Conservation (phyloP, 306 rosid species). For the Prunus davidiana region DNA sequence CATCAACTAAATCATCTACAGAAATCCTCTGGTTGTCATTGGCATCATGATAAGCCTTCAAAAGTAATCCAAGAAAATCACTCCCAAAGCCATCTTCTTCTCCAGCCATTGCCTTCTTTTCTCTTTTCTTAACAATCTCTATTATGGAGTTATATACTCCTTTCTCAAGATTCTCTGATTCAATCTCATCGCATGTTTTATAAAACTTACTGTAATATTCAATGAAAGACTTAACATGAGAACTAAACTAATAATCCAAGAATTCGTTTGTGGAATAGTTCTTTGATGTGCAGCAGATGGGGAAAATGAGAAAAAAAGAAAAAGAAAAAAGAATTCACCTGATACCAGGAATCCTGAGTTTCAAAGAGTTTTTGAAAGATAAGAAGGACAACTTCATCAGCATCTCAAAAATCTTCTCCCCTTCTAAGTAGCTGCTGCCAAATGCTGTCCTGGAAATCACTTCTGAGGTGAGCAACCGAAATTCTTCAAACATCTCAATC, state of each 20-base stretch:
- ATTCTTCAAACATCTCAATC: slow-evolving; percentile 29
- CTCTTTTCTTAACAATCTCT: slow-evolving; percentile 7
- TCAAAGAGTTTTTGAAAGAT: neutral
- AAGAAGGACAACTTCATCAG: slow-evolving; percentile 6
- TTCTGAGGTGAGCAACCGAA: slow-evolving; percentile 24
- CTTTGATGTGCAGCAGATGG: no score
- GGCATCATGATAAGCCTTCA: slow-evolving; percentile 29
- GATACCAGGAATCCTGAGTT: slow-evolving; percentile 21
- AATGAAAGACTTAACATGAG: neutral
- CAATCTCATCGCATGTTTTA: neutral
- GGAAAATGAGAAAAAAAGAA: no score
- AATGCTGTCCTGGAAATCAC: slow-evolving; percentile 30
- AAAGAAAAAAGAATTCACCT: neutral
- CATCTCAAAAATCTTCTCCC: slow-evolving; percentile 20
- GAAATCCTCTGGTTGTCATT: slow-evolving; percentile 10
- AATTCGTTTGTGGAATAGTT: no score
- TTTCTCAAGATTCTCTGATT: slow-evolving; percentile 11
- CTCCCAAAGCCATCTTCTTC: slow-evolving; percentile 22
- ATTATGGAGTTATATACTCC: neutral
- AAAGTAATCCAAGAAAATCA: slow-evolving; percentile 26
- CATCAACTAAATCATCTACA: slow-evolving; percentile 10
- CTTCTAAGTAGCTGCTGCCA: slow-evolving; percentile 35
- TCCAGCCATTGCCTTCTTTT: slow-evolving; percentile 8
- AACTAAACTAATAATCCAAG: neutral
- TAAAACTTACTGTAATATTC: slow-evolving; percentile 1